A percentile compares a stretch with the other conserved stretches of the same genome.
These are phyloP conservation scores for Pulveroboletus frians DNA, from an alignment of 768 basidiomycete species.

Conservation along the genomic window DNA sequence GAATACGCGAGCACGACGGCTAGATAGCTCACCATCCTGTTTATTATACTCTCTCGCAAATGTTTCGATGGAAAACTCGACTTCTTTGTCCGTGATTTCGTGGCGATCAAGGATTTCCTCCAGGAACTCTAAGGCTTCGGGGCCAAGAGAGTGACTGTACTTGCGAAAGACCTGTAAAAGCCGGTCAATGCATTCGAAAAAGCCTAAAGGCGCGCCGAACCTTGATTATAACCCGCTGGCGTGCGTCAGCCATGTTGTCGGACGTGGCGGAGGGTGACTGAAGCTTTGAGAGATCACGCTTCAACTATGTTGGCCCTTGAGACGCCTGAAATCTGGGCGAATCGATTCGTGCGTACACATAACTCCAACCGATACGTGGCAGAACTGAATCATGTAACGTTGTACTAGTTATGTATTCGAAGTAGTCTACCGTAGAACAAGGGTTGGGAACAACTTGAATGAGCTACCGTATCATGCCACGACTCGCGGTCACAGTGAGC, in stretches of 20 bases:
- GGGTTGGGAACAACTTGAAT: background rate
- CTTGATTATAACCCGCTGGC: conserved; percentile 43
- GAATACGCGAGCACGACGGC: background rate
- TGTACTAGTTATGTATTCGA: background rate
- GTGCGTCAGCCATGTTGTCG: conserved; percentile 32
- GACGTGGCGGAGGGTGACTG: background rate
- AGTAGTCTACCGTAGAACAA: background rate
- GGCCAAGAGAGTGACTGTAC: conserved; percentile 81
- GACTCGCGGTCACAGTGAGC: background rate
- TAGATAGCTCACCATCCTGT: conserved; percentile 62
- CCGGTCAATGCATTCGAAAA: background rate
- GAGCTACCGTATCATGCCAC: background rate
- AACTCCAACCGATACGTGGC: background rate
- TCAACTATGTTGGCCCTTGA: too few species aligned
- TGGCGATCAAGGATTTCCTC: conserved; percentile 68
- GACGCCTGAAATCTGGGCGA: background rate
- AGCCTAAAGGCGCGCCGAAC: conserved; percentile 17
- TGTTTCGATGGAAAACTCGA: conserved; percentile 71
- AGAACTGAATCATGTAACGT: background rate
- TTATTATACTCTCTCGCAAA: conserved; percentile 85
- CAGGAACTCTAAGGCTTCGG: conserved; percentile 66
- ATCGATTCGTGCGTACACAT: background rate
- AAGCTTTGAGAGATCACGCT: background rate
- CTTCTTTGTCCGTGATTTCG: conserved; percentile 62
- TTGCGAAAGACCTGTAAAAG: conserved; percentile 70